Evolutionary conservation across 208 protist genomes (phyloP).

Genomic region (Strigomonas culicis): DNA sequence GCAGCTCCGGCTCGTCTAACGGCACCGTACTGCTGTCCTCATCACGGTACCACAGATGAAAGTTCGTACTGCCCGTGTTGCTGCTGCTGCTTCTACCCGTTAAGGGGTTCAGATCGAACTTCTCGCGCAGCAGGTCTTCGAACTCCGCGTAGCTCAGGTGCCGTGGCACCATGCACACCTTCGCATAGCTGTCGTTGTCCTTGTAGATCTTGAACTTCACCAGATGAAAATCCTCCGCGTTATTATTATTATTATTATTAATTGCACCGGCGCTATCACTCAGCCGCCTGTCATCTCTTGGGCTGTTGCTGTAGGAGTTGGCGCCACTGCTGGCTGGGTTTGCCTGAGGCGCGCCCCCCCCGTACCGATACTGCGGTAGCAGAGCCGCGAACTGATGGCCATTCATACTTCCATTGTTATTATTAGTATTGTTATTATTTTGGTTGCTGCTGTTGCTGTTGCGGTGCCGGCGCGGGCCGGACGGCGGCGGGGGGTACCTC

Average conservation of each 20-base stretch:
- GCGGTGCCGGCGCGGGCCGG: constrained; percentile 1
- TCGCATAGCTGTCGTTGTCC: constrained; percentile 13
- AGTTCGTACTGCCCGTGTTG: background rate
- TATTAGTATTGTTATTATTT: constrained; percentile 12
- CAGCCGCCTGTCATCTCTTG: no score
- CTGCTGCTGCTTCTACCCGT: no score
- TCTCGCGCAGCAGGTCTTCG: constrained; percentile 3
- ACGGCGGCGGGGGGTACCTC: background rate
- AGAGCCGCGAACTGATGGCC: background rate
- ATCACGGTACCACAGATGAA: constrained; percentile 13
- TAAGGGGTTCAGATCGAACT: background rate
- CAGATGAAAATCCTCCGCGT: constrained; percentile 8
- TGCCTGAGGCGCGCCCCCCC: no score
- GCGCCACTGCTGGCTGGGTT: background rate
- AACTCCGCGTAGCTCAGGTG: constrained; percentile 7
- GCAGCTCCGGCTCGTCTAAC: constrained; percentile 9
- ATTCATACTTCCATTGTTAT: background rate
- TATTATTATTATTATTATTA: background rate
- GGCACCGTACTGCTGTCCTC: constrained; percentile 9
- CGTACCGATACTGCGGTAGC: background rate
- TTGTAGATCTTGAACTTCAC: constrained; percentile 18
- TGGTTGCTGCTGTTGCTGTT: background rate
- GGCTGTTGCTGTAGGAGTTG: background rate
- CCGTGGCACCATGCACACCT: constrained; percentile 8
- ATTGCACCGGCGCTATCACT: background rate